Evolutionary conservation across 805 yeast species (phyloP).

Genomic region (Zygotorulaspora florentina): DNA sequence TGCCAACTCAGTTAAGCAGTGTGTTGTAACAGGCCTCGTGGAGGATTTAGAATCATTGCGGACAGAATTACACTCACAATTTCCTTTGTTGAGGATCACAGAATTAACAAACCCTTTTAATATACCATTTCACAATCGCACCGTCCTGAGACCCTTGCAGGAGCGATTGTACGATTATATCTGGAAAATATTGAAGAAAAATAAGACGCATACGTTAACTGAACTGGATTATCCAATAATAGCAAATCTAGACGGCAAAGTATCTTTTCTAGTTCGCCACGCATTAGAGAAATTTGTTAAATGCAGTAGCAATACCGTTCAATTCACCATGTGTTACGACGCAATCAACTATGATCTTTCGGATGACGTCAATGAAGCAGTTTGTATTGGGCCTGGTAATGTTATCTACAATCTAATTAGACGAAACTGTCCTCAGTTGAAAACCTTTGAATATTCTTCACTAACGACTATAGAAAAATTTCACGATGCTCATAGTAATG

Average conservation of each 20-base stretch:
- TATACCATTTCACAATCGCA: constrained; percentile 34
- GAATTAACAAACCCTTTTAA: constrained; percentile 31
- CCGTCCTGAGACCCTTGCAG: constrained; percentile 29
- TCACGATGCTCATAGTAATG: constrained; percentile 17
- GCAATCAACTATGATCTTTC: constrained; percentile 23
- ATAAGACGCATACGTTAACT: constrained; percentile 24
- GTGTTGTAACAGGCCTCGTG: constrained; percentile 33
- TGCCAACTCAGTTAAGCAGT: constrained; percentile 31
- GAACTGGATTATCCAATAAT: constrained; percentile 29
- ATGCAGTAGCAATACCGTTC: constrained; percentile 33
- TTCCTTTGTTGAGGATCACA: constrained; percentile 27
- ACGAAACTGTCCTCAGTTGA: constrained; percentile 25
- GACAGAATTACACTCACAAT: constrained; percentile 20
- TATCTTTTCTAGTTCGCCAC: constrained; percentile 25
- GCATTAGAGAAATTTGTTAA: constrained; percentile 34
- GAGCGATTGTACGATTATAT: constrained; percentile 35
- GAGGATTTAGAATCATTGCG: constrained; percentile 28
- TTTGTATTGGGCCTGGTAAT: constrained; percentile 34
- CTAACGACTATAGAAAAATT: constrained; percentile 26
- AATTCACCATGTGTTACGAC: constrained; percentile 33
- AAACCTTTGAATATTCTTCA: constrained; percentile 26
- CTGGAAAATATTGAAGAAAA: constrained; percentile 30
- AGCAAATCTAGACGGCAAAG: constrained; percentile 30
- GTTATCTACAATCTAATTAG: constrained; percentile 29
- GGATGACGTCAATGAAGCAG: constrained; percentile 16